Base-by-base conservation (phyloP, 495 filamentous ascomycete species). In the Penicillium pancosmium region DNA sequence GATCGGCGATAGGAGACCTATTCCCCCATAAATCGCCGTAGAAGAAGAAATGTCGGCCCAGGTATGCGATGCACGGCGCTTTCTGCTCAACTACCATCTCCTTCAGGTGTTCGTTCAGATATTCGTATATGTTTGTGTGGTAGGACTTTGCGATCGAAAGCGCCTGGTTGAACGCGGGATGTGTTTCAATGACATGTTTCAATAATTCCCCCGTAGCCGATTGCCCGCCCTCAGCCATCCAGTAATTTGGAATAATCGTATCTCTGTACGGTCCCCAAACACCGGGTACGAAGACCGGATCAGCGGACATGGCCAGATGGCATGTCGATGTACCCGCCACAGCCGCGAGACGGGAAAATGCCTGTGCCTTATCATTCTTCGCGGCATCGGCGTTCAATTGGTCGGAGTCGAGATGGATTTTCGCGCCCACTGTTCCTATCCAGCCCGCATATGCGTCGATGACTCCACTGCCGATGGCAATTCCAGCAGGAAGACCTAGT, bases 21-120 rank as follows among this genome's bases (percentile, higher is more conserved):
- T 98, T 98, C 41, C 94, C 94, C 82, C 94, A 97, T n/a, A 97
- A 84, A 67, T 98, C 94, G 54, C 94, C 94, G 68, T 98, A 97
- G 80, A 98, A 95, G 83, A 98, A 98, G 73, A 95, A 87, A 72
- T 98, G 93, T 7, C 94, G 89, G 15, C 82, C 91, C 0, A 98
- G 79, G 65, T 89, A 95, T n/a, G 88, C 86, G 35, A 97, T 82
- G 54, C 82, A 84, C 0, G 92, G 93, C 11, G 90, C 91, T 2
- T 82, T 73, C 43, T 75, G 77, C 54, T 85, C 84, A 54, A 84
- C 80, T 31, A 79, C 80, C 79, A 97, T 83, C 46, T 90, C 86
- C 55, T 85, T 84, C 15, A 98, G 85, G 63, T 96, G 92, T 64
- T 88, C 84, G 69, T 98, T 97, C 53, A 98, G 82, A 69, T 91